Evolutionary conservation across 257 asterid genomes (phyloP), one percentile per base, ranked within the genome.

Genomic region (Lycium ferocissimum): DNA sequence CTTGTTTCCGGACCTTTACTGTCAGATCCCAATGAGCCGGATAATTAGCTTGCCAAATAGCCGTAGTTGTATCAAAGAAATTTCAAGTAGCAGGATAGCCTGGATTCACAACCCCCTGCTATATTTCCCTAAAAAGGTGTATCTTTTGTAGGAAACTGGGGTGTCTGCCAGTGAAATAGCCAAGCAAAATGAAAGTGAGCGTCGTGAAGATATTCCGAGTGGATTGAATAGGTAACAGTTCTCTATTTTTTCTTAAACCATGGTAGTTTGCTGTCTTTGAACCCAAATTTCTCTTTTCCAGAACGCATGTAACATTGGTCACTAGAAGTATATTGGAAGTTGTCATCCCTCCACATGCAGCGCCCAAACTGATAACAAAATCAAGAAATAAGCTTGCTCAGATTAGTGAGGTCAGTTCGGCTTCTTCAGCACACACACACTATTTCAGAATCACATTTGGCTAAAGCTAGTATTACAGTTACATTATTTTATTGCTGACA

Each of bases 251-350:
- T 65, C 54, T 56, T 69, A 22, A 13, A 13, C 45, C 81, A 78
- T 51, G 49, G 18, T 53, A 78, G 15, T 78, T 78, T 78, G 49
- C 82, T 53, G 82, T 53, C 82, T 78, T 33, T 78, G 45, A 54
- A 78, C 49, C 65, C 53, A 53, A 78, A 10, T 53, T 78, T 14
- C 26, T 53, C 82, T 14, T 53, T 84, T 70, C 67, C 90, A 94
- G 98, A 89, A 87, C 88, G 61, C 84, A 95, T 61, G 92, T 93
- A 65, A 94, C 98, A 57, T 90, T 96, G 40, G 98, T 96, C 85
- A 95, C 98, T 49, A 92, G 96, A 89, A 96, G 97, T 85, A 95
- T 87, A 40, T 91, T 96, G 35, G 99, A 96, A 87, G 95, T 96
- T 83, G 97, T 94, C 56, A 91, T 96, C 83, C 98, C 98, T 20